Conservation (phyloP, 139 green algal species). For the Chlamydomonas asymmetrica region DNA sequence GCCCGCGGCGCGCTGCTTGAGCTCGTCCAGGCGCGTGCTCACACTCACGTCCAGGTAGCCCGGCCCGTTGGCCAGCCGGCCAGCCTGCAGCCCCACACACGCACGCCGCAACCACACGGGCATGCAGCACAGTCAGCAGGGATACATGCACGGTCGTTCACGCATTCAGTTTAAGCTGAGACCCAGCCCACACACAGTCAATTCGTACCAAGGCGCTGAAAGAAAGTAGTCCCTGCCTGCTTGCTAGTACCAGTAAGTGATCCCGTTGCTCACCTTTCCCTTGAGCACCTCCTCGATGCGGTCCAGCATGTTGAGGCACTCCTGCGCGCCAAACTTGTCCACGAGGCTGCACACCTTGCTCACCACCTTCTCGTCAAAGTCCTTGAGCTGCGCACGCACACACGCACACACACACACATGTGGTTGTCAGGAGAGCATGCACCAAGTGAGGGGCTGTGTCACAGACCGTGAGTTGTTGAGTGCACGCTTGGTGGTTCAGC, state of each 20-base stretch:
- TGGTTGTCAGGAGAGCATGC: constrained; percentile 16
- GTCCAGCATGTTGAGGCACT: constrained; percentile 28
- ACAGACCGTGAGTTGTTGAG: too few species aligned
- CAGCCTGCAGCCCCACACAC: too few species aligned
- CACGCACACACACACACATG: background rate
- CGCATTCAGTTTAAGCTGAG: too few species aligned
- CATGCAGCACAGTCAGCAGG: too few species aligned
- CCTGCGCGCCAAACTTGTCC: constrained; percentile 24
- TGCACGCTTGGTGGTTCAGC: too few species aligned
- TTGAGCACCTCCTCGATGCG: constrained; percentile 29
- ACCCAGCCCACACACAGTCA: too few species aligned
- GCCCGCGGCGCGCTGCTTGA: constrained; percentile 25
- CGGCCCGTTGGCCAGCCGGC: constrained; percentile 21
- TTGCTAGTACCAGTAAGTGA: too few species aligned
- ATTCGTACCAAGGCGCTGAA: too few species aligned
- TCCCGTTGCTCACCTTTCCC: constrained; percentile 10
- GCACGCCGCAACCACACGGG: too few species aligned
- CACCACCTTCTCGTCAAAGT: constrained; percentile 32
- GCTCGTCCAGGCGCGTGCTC: constrained; percentile 23
- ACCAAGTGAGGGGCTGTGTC: too few species aligned
- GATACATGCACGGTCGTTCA: too few species aligned
- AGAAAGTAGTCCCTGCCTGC: too few species aligned
- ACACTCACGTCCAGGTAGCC: constrained; percentile 27
- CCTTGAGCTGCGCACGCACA: constrained; percentile 10
- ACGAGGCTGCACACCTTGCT: constrained; percentile 24